Conservation (phyloP, 2,329 filamentous ascomycete species). For the Venturia carpophila region DNA sequence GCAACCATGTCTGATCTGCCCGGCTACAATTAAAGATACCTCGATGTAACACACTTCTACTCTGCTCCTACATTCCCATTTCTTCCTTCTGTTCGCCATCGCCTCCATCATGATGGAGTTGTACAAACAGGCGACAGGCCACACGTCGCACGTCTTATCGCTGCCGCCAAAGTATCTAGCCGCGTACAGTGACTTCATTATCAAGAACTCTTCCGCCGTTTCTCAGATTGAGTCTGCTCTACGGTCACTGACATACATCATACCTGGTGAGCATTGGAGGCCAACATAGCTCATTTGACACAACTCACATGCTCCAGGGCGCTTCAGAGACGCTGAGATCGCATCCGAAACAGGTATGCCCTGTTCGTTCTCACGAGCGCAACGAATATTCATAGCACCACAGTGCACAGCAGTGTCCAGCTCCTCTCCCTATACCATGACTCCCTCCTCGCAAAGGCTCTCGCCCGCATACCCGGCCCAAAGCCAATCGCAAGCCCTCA, state of each 20-base stretch:
- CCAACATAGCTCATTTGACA: constrained; percentile 18
- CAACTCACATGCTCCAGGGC: constrained; percentile 43
- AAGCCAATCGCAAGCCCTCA: constrained; percentile 49
- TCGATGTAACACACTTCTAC: neutral
- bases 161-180: constrained; percentile 58
- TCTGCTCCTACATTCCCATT: neutral
- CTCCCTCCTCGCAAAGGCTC: constrained; percentile 63
- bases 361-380: constrained; percentile 9
- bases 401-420: constrained; percentile 78
- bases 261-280: constrained; percentile 55
- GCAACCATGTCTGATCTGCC: neutral
- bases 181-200: constrained; percentile 83
- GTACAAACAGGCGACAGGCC: constrained; percentile 11
- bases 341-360: constrained; percentile 73
- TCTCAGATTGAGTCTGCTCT: constrained; percentile 92
- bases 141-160: constrained; percentile 41
- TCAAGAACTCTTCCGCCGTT: constrained; percentile 87
- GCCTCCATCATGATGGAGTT: constrained; percentile 12
- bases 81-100: neutral
- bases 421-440: constrained; percentile 91
- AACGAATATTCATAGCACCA: constrained; percentile 22
- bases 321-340: constrained; percentile 86
- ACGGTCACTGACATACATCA: constrained; percentile 89
- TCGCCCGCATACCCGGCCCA: constrained; percentile 47
- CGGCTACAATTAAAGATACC: neutral